phyloP scores from a whole-genome alignment of 805 yeast genomes.

The Wickerhamiella brachini region DNA sequence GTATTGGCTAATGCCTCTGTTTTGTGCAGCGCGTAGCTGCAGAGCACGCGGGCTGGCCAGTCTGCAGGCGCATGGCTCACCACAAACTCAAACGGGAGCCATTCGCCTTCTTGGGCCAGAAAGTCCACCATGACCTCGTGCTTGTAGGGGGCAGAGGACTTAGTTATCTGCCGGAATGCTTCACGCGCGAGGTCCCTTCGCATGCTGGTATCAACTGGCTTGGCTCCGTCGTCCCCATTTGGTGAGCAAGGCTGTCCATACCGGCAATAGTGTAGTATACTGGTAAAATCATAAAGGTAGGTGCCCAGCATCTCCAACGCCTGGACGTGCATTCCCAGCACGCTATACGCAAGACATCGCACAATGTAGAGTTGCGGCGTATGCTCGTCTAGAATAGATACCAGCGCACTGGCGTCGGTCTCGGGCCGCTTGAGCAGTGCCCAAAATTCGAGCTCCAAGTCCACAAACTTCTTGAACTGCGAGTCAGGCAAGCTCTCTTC shows the following conservation, averaged over 20 bases:
- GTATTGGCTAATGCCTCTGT: background rate
- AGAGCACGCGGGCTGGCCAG: constrained; percentile 6
- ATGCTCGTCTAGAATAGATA: constrained; percentile 17
- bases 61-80: background rate
- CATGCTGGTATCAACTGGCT: background rate
- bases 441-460: constrained; percentile 14
- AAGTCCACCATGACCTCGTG: constrained; percentile 6
- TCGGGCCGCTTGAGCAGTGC: constrained; percentile 5
- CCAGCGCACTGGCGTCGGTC: constrained; percentile 4
- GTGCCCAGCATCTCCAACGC: constrained; percentile 22
- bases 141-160: background rate
- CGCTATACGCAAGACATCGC: constrained; percentile 22
- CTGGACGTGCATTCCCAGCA: constrained; percentile 23
- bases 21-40: constrained; percentile 2
- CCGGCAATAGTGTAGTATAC: constrained; percentile 24
- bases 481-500: constrained; percentile 14
- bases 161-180: constrained; percentile 2
- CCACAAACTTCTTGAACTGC: constrained; percentile 15
- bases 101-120: background rate
- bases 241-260: constrained; percentile 10
- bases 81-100: constrained; percentile 1
- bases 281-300: constrained; percentile 23
- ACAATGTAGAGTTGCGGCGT: constrained; percentile 21
- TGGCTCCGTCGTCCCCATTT: background rate
- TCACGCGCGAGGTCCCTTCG: constrained; percentile 4